A percentile compares a stretch with the other conserved stretches of the same genome.
Conservation (phyloP, 1,284 basidiomycete genomes). For the Mycena citricolor region DNA sequence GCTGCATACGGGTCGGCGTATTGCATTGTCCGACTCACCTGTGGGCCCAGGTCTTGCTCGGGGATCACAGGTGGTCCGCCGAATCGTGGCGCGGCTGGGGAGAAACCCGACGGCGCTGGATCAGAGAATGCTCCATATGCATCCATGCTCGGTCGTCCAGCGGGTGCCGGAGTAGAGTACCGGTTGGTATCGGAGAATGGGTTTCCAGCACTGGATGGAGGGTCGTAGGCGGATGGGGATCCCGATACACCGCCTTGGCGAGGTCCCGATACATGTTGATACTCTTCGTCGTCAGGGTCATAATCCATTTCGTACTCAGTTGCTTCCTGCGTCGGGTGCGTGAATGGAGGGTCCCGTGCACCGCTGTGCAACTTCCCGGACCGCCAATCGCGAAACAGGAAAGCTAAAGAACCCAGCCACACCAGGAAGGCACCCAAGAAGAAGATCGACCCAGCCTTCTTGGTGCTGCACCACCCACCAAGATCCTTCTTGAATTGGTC, state of each 20-base stretch:
- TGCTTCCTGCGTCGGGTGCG: slow-evolving; percentile 47
- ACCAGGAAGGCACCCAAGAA: slow-evolving; percentile 81
- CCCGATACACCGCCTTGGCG: slow-evolving; percentile 28
- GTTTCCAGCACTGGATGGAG: slow-evolving; percentile 32
- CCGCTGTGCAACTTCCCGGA: slow-evolving; percentile 55
- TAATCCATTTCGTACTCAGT: slow-evolving; percentile 45
- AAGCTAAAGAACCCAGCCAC: slow-evolving; percentile 62
- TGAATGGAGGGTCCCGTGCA: slow-evolving; percentile 71
- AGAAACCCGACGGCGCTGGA: slow-evolving; percentile 69
- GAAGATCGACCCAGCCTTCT: slow-evolving; percentile 84
- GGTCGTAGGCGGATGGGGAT: slow-evolving; percentile 32
- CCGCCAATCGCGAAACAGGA: slow-evolving; percentile 73
- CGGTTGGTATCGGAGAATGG: slow-evolving; percentile 58
- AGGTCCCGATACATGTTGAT: slow-evolving; percentile 42
- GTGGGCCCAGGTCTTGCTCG: slow-evolving; percentile 43
- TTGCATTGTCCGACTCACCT: slow-evolving; percentile 84
- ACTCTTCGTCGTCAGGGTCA: slow-evolving; percentile 56
- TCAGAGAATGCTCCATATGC: slow-evolving; percentile 86
- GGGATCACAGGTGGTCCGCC: slow-evolving; percentile 33
- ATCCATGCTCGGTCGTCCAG: slow-evolving; percentile 73
- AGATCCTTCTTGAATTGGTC: slow-evolving; percentile 69
- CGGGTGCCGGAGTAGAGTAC: slow-evolving; percentile 34
- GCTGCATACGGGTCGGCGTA: slow-evolving; percentile 81
- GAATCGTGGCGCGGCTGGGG: slow-evolving; percentile 26
- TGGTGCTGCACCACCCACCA: slow-evolving; percentile 82